These are phyloP conservation scores for Puccinia hordei DNA, from an alignment of 1,284 basidiomycete genomes.

Conservation along the genomic window DNA sequence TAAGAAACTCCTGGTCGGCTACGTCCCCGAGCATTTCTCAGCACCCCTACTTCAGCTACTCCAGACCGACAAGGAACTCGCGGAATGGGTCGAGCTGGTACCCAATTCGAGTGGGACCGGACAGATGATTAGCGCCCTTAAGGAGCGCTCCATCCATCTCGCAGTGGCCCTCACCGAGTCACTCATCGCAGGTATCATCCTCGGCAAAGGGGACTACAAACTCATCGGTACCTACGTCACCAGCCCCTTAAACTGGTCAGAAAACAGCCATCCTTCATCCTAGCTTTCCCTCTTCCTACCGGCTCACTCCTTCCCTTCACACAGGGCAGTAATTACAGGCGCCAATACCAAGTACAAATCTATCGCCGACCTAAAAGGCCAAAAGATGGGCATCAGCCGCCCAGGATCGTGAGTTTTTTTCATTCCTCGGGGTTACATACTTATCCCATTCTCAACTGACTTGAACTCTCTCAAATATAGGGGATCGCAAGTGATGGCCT, in stretches of 20 bases:
- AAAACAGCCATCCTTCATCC: constrained; percentile 18
- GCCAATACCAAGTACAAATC: constrained; percentile 71
- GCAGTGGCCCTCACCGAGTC: constrained; percentile 91
- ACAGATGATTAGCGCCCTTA: constrained; percentile 78
- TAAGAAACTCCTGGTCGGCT: constrained; percentile 59
- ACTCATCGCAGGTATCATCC: constrained; percentile 87
- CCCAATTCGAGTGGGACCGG: constrained; percentile 91
- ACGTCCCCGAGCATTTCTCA: constrained; percentile 85
- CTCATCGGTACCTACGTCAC: constrained; percentile 90
- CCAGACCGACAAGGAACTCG: constrained; percentile 63
- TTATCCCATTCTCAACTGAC: no score
- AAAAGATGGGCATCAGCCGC: constrained; percentile 85
- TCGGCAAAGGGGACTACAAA: constrained; percentile 81
- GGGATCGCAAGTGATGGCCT: constrained; percentile 47
- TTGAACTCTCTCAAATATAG: neutral
- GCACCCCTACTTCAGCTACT: constrained; percentile 80
- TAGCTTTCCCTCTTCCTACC: neutral
- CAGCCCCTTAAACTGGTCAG: constrained; percentile 79
- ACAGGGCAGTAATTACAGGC: constrained; percentile 88
- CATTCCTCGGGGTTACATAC: no score
- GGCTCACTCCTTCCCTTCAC: neutral
- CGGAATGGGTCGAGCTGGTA: constrained; percentile 75
- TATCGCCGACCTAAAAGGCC: constrained; percentile 76
- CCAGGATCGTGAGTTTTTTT: constrained; percentile 66
- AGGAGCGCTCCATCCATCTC: constrained; percentile 82